phyloP scores from a whole-genome alignment of 108 stramenopile species.

The Pseudonitzschia multistriata region DNA sequence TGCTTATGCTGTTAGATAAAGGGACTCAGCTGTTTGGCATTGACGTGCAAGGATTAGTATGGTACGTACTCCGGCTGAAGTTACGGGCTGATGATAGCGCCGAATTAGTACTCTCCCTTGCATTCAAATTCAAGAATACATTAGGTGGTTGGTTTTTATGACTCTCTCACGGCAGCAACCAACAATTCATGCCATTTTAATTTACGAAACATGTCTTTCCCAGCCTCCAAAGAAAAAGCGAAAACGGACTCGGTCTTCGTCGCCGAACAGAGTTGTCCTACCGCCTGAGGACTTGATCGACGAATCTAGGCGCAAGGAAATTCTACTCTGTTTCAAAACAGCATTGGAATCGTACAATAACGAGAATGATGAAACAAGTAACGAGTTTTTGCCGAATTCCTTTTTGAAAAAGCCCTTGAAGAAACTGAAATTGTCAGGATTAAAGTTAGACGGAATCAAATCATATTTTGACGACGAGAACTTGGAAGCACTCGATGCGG shows the following conservation, averaged over 20 bases:
- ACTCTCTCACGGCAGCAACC: no score
- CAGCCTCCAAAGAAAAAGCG: background rate
- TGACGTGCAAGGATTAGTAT: no score
- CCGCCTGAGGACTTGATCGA: conserved; percentile 20
- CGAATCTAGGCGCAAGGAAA: conserved; percentile 14
- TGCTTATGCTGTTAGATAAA: no score
- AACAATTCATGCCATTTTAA: no score
- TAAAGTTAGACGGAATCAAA: conserved; percentile 21
- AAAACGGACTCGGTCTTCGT: background rate
- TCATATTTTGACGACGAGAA: conserved; percentile 19
- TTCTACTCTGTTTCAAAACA: conserved; percentile 5
- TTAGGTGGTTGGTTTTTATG: no score
- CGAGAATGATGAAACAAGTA: background rate
- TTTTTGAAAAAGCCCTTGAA: conserved; percentile 16
- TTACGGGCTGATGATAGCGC: no score
- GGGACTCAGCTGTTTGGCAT: no score
- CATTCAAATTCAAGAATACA: no score
- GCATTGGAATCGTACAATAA: background rate
- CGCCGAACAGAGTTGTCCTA: background rate
- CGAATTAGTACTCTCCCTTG: no score
- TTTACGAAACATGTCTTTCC: background rate
- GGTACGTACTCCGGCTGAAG: no score
- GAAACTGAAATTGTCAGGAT: conserved; percentile 7
- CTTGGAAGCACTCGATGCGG: conserved; percentile 21
- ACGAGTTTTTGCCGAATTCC: conserved; percentile 14